These are phyloP conservation scores for Amaranthus palmeri DNA, from an alignment of 148 eudicot genomes.

Conservation along the genomic window DNA sequence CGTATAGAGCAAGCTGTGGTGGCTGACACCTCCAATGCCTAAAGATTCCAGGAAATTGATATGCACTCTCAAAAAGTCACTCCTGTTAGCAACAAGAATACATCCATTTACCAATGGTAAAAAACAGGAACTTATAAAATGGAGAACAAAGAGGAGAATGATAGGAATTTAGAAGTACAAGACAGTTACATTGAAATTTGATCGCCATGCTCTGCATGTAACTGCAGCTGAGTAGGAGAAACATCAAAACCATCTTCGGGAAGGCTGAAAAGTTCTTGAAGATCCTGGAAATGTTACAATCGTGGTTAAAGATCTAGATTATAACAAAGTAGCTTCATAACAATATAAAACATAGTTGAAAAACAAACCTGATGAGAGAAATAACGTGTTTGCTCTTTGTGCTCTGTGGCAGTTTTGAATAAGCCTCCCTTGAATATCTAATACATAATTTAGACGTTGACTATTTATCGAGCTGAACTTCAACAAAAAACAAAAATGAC, in stretches of 20 bases:
- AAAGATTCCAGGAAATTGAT: slow-evolving; percentile 68
- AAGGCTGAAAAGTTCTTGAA: slow-evolving; percentile 76
- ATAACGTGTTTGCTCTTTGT: slow-evolving; percentile 95
- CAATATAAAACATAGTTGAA: background rate
- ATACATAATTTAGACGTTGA: slow-evolving; percentile 16
- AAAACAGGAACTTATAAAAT: background rate
- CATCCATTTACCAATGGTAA: background rate
- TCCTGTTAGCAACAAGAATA: slow-evolving; percentile 43
- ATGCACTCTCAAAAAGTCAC: slow-evolving; percentile 52
- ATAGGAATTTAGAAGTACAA: background rate
- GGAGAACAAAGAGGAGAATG: background rate
- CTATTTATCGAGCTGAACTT: background rate
- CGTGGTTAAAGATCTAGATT: slow-evolving; percentile 10
- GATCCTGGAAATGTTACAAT: slow-evolving; percentile 54
- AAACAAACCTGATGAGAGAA: slow-evolving; percentile 77
- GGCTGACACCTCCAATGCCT: slow-evolving; percentile 92
- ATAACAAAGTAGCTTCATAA: background rate
- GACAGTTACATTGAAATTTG: slow-evolving; percentile 53
- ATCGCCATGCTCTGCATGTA: slow-evolving; percentile 75
- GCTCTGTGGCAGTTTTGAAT: slow-evolving; percentile 98
- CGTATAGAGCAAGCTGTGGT: slow-evolving; percentile 91
- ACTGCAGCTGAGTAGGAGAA: slow-evolving; percentile 88
- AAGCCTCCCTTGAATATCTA: slow-evolving; percentile 96
- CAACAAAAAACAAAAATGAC: background rate
- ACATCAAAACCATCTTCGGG: slow-evolving; percentile 89